phyloP scores from a whole-genome alignment of 2,329 filamentous ascomycete genomes.

The Emergomyces pasteurianus region DNA sequence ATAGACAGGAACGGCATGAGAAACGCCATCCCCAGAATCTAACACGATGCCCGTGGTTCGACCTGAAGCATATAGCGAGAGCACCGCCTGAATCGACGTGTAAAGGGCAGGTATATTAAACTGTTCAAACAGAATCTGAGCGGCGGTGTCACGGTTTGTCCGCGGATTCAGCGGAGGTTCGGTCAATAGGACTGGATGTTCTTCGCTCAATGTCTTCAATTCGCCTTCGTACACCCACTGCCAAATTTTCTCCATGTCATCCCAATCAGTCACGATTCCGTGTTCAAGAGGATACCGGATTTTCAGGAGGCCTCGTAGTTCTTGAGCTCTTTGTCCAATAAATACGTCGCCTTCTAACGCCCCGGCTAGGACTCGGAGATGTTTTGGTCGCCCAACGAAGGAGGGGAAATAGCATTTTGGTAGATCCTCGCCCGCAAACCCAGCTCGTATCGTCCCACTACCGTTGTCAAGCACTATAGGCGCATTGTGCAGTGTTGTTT shows the following conservation, averaged over 20 bases:
- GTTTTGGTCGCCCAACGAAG: slow-evolving; percentile 92
- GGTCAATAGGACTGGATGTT: slow-evolving; percentile 94
- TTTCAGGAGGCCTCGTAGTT: slow-evolving; percentile 84
- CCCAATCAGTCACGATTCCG: slow-evolving; percentile 98
- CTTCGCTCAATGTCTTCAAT: slow-evolving; percentile 91
- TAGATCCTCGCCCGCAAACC: slow-evolving; percentile 89
- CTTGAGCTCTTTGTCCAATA: slow-evolving; percentile 83
- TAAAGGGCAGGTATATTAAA: slow-evolving; percentile 97
- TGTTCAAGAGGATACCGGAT: slow-evolving; percentile 94
- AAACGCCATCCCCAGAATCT: slow-evolving; percentile 91
- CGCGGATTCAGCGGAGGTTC: slow-evolving; percentile 92
- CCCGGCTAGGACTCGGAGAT: slow-evolving; percentile 87
- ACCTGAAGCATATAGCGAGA: slow-evolving; percentile 90
- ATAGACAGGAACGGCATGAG: slow-evolving; percentile 93
- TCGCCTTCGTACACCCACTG: slow-evolving; percentile 94
- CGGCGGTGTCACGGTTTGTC: slow-evolving; percentile 88
- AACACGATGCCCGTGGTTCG: slow-evolving; percentile 93
- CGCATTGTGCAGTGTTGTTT: slow-evolving; percentile 74
- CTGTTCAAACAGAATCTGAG: slow-evolving; percentile 95
- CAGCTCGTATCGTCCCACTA: slow-evolving; percentile 91
- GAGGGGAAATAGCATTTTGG: slow-evolving; percentile 97
- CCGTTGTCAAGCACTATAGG: slow-evolving; percentile 99
- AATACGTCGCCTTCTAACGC: slow-evolving; percentile 94
- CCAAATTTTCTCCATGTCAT: slow-evolving; percentile 99
- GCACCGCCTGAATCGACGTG: slow-evolving; percentile 91